These are phyloP conservation scores for Cyberlindnera bimundalis DNA, from an alignment of 805 yeast genomes.

Conservation along the genomic window DNA sequence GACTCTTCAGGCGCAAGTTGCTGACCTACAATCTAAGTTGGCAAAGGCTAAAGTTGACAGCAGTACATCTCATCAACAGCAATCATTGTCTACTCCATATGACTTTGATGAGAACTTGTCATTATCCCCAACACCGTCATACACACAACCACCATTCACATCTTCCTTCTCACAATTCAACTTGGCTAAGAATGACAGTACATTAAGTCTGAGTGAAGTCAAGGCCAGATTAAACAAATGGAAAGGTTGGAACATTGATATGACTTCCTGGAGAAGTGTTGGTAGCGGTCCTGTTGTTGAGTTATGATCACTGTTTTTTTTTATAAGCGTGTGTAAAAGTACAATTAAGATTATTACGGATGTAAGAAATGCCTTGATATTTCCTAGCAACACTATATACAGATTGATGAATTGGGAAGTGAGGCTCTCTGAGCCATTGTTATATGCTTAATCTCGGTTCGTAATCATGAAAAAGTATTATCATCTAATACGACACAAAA, in stretches of 20 bases:
- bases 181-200: conserved; percentile 22
- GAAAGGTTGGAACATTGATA: conserved; percentile 84
- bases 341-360: too few relatives aligned
- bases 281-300: conserved; percentile 64
- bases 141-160: conserved; percentile 13
- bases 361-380: too few relatives aligned
- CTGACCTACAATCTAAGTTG: conserved; percentile 25
- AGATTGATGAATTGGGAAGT: not conserved
- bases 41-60: conserved; percentile 26
- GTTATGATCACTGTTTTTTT: too few relatives aligned
- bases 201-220: conserved; percentile 44
- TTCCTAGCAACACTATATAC: not conserved
- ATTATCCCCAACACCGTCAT: conserved; percentile 24
- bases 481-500: conserved; percentile 71
- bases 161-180: conserved; percentile 18
- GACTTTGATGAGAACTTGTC: conserved; percentile 21
- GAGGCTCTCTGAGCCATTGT: not conserved
- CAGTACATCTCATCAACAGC: conserved; percentile 12
- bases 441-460: too few relatives aligned
- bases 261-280: conserved; percentile 75
- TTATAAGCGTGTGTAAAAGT: not conserved
- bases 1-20: conserved; percentile 27
- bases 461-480: not conserved
- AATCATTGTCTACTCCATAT: conserved; percentile 17
- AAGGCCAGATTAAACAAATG: conserved; percentile 63